Percentiles rank a stretch among this genome's conserved stretches.
Conservation (phyloP, 169 alveolate genomes). For the Miamiensis avidus region DNA sequence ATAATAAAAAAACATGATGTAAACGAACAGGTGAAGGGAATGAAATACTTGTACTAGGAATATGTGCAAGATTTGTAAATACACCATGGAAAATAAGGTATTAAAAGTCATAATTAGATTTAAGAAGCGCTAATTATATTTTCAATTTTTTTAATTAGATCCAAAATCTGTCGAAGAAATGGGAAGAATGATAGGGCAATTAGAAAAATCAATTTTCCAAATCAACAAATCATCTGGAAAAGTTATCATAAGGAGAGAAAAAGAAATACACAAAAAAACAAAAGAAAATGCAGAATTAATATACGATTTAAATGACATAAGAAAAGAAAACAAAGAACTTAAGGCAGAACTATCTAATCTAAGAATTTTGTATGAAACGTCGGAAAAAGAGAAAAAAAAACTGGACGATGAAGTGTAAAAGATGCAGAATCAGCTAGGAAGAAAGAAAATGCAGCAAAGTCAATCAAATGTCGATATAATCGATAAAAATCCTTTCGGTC, state of each 20-base stretch:
- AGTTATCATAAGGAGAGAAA: conserved; percentile 54
- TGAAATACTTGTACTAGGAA: conserved; percentile 58
- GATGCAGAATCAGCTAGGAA: background rate
- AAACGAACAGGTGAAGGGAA: conserved; percentile 60
- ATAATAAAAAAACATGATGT: conserved; percentile 55
- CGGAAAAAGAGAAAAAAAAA: conserved; percentile 32
- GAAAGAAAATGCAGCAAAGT: background rate
- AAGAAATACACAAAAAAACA: conserved; percentile 66
- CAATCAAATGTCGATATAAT: background rate
- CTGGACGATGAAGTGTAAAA: conserved; percentile 7
- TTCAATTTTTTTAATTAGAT: conserved; percentile 21
- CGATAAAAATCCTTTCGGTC: background rate
- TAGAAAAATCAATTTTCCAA: conserved; percentile 65
- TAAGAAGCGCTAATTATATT: background rate
- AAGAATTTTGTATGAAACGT: conserved; percentile 33
- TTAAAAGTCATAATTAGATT: too few species aligned
- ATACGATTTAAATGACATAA: conserved; percentile 65
- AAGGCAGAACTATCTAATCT: conserved; percentile 39
- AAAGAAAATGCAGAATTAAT: conserved; percentile 71
- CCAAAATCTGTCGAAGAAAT: conserved; percentile 75
- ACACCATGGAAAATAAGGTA: conserved; percentile 57
- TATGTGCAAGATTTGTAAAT: conserved; percentile 68
- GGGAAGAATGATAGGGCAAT: conserved; percentile 63
- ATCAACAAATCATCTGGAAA: conserved; percentile 67
- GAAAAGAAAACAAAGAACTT: conserved; percentile 51